Percentiles rank a stretch among this genome's conserved stretches.
Evolutionary conservation across 2,329 filamentous ascomycete genomes (phyloP).

Genomic region (Capronia epimyces): DNA sequence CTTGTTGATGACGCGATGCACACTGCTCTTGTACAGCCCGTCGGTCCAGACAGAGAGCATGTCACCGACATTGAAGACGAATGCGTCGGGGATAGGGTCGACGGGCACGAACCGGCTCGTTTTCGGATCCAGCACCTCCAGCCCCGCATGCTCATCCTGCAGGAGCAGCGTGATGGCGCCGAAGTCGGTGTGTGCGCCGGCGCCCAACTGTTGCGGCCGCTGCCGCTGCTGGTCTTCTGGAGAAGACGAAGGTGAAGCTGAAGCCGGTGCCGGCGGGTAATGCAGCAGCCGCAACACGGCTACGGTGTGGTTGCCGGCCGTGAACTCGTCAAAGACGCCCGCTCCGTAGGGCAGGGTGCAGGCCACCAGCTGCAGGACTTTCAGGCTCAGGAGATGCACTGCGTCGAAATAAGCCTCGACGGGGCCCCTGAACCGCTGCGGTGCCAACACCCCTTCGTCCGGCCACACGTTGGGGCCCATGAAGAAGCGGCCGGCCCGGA

Average conservation of each 20-base stretch:
- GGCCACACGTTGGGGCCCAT: conserved; percentile 21
- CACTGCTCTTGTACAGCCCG: conserved; percentile 29
- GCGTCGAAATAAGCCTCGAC: conserved; percentile 24
- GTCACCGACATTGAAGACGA: conserved; percentile 34
- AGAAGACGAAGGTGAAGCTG: no score
- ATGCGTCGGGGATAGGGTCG: conserved; percentile 32
- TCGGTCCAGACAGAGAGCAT: conserved; percentile 38
- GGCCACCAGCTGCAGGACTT: conserved; percentile 20
- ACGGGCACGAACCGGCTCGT: conserved; percentile 16
- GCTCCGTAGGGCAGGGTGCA: conserved; percentile 29
- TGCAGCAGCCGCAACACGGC: conserved; percentile 46
- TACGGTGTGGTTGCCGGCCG: conserved; percentile 37
- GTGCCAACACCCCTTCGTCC: not conserved
- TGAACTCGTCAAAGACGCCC: conserved; percentile 40
- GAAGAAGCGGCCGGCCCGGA: conserved; percentile 19
- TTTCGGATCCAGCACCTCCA: conserved; percentile 30
- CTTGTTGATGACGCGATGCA: conserved; percentile 32
- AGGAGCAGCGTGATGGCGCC: conserved; percentile 33
- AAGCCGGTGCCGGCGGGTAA: conserved; percentile 46
- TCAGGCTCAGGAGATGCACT: conserved; percentile 21
- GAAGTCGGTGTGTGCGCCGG: conserved; percentile 34
- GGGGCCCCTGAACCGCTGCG: conserved; percentile 39
- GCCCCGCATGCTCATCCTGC: conserved; percentile 29
- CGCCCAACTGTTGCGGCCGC: no score
- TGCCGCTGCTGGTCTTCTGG: conserved; percentile 22